A percentile compares a stretch with the other conserved stretches of the same genome.
Conservation (phyloP, 192 early-diverging fungal species). For the Entomortierella beljakovae region DNA sequence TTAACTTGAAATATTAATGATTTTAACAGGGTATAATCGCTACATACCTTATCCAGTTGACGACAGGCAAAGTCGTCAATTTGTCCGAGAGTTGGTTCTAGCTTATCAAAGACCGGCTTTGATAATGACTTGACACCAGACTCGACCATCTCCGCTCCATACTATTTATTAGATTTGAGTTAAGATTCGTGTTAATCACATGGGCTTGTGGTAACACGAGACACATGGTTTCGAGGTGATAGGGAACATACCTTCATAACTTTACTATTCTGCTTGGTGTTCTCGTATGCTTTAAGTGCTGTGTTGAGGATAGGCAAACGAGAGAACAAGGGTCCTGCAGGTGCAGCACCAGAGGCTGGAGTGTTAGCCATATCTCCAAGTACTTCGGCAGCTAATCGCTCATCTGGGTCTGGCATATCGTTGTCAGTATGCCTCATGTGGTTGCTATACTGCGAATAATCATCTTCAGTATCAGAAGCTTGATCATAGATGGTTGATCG, state of each 20-base stretch:
- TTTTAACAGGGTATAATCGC: background rate
- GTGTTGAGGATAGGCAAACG: constrained; percentile 84
- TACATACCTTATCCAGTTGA: constrained; percentile 75
- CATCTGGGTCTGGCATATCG: constrained; percentile 18
- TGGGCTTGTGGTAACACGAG: too few species aligned
- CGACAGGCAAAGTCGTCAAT: constrained; percentile 83
- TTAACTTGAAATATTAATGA: background rate
- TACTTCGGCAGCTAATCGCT: constrained; percentile 40
- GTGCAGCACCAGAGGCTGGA: background rate
- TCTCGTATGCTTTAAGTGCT: constrained; percentile 79
- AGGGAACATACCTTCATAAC: constrained; percentile 65
- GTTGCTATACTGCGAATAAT: constrained; percentile 14
- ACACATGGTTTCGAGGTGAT: too few species aligned
- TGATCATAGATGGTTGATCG: constrained; percentile 11
- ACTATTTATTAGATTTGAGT: too few species aligned
- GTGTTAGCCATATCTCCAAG: constrained; percentile 43
- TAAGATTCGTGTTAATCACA: too few species aligned
- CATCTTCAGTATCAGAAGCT: constrained; percentile 19
- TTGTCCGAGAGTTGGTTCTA: constrained; percentile 73
- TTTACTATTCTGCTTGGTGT: constrained; percentile 71
- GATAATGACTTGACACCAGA: constrained; percentile 77
- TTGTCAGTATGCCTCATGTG: background rate
- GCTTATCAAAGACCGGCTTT: constrained; percentile 77
- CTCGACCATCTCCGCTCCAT: constrained; percentile 83
- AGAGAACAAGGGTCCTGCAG: constrained; percentile 69